A percentile compares a stretch with the other conserved stretches of the same genome.
phyloP scores from a whole-genome alignment of 2,329 filamentous ascomycete species.

The Trichoderma arundinaceum region DNA sequence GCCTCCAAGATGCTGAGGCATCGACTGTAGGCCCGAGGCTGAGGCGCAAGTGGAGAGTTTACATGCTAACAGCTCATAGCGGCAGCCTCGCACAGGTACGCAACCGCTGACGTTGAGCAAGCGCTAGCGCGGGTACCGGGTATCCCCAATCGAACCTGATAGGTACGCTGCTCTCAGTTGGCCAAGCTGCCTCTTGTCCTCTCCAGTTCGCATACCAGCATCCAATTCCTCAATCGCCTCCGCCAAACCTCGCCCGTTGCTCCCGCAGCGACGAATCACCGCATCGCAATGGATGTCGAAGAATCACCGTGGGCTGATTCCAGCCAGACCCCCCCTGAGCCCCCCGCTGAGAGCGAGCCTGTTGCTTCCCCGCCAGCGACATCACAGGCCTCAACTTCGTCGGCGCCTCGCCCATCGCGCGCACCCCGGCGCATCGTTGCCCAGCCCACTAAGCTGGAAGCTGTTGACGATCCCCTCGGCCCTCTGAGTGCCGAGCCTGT shows the following conservation, averaged over 20 bases:
- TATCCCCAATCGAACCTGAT: background rate
- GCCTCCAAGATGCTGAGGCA: no score
- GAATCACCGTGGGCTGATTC: constrained; percentile 62
- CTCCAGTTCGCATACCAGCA: constrained; percentile 14
- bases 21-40: constrained; percentile 9
- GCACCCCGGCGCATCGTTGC: constrained; percentile 69
- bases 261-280: background rate
- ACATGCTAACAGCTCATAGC: background rate
- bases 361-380: constrained; percentile 41
- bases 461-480: constrained; percentile 77
- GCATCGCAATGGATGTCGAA: constrained; percentile 54
- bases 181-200: constrained; percentile 10
- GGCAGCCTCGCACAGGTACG: constrained; percentile 25
- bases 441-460: constrained; percentile 78
- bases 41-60: constrained; percentile 18
- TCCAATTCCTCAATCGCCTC: constrained; percentile 2
- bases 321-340: constrained; percentile 40
- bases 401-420: constrained; percentile 52
- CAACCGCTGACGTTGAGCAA: constrained; percentile 30
- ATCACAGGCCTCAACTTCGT: constrained; percentile 41
- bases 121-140: constrained; percentile 20
- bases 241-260: background rate
- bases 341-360: constrained; percentile 44
- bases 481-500: constrained; percentile 72
- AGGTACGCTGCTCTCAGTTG: background rate